These are phyloP conservation scores for Mikania micrantha DNA, from an alignment of 129 eudicot species.

Conservation along the genomic window DNA sequence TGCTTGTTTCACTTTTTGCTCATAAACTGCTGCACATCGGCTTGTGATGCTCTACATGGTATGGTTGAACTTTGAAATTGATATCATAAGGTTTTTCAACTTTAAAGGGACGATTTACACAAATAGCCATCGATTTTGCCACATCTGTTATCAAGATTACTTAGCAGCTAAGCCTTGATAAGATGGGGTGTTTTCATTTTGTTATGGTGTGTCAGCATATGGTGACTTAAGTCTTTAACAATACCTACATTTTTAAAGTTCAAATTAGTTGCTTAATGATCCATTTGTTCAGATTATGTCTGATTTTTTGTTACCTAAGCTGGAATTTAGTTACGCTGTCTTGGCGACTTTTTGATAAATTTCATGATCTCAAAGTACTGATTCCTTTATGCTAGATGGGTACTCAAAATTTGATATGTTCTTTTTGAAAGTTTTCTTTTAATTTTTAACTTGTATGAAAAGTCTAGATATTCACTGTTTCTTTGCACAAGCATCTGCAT, in stretches of 20 bases:
- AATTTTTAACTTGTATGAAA: neutral
- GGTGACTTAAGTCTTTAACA: neutral
- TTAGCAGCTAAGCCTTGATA: neutral
- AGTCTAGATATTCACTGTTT: neutral
- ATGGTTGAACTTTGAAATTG: neutral
- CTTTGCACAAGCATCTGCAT: neutral
- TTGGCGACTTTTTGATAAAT: neutral
- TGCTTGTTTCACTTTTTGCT: neutral
- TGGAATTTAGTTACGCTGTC: neutral
- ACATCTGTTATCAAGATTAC: too few relatives aligned
- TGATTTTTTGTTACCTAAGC: neutral
- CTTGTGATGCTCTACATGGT: neutral
- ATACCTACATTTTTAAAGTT: neutral
- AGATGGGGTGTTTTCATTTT: neutral
- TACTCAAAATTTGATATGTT: slow-evolving; percentile 1
- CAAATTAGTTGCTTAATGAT: neutral
- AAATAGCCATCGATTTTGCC: too few relatives aligned
- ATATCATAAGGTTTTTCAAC: neutral
- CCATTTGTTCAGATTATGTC: neutral
- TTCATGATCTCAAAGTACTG: neutral
- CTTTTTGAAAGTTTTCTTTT: neutral
- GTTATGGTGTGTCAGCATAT: neutral
- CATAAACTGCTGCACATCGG: neutral
- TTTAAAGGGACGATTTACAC: neutral
- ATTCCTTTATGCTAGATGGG: neutral